Evolutionary conservation across 176 grass and related monocot species (phyloP), one percentile per base, ranked within the genome.

Genomic region (Aegilops longissima): DNA sequence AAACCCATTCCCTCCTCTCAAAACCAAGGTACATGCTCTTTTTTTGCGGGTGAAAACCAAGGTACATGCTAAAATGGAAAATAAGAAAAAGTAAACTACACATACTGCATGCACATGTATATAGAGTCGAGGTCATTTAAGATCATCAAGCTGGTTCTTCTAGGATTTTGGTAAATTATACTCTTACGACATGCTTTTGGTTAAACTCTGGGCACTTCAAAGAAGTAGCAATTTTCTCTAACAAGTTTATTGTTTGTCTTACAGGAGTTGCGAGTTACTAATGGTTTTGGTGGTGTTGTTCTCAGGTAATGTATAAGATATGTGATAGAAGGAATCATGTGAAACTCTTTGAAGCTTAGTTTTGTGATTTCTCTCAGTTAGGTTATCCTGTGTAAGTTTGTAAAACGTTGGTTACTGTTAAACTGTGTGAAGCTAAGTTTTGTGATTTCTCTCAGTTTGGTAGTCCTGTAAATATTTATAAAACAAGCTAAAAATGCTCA

Each of bases 241-340:
- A 92, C 9, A 17, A 82, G 34, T n/a, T 56, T 80, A 5, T 34
- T 49, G 62, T 52, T 82, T 83, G 1, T 89, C 66, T 89, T 90
- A 56, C 87, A 98, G 96, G 96, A 95, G 81, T 85, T 98, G 82
- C 88, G 96, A 29, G 96, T 98, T 82, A 90, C 76, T 8, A 98
- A 88, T 92, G 85, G 92, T 84, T 98, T 98, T 86, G 85, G 90
- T 89, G 96, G 96, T 69, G 87, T 95, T 88, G 96, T 95, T 80
- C 83, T 98, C 81, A 98, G 96, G 96, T 98, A 93, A 38, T 52
- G 1, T 27, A 45, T 40, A 63, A 71, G 21, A 42, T 44, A 35
- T 73, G 40, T 0, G 16, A 6, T 75, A 73, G 68, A 75, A 40
- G 5, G 71, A 54, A 13, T 70, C 35, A 16, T 77, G 5, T 13